phyloP scores from a whole-genome alignment of 495 filamentous ascomycete genomes.

The Pseudomonodictys pantanalensis region DNA sequence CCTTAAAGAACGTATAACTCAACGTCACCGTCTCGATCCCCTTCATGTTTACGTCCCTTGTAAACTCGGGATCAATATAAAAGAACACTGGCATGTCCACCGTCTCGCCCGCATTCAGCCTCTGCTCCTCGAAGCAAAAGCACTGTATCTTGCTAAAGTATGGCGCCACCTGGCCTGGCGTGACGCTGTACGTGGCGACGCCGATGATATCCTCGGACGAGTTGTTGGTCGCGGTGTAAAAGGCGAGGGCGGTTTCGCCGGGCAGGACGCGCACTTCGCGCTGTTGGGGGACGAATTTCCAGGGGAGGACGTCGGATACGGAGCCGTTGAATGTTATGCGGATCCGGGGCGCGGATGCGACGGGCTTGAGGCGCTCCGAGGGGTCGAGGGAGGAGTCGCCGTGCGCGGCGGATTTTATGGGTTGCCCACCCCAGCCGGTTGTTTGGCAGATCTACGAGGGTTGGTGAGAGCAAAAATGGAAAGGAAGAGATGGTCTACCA shows the following conservation, averaged over 20 bases:
- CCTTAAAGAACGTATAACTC: slow-evolving; percentile 94
- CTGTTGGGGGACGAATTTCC: slow-evolving; percentile 97
- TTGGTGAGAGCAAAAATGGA: background rate
- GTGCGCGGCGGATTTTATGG: slow-evolving; percentile 76
- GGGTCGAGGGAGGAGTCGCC: slow-evolving; percentile 60
- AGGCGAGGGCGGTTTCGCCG: slow-evolving; percentile 94
- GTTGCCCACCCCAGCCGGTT: slow-evolving; percentile 92
- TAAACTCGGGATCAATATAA: slow-evolving; percentile 94
- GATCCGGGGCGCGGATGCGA: slow-evolving; percentile 77
- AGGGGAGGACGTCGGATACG: slow-evolving; percentile 90
- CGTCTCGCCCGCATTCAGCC: slow-evolving; percentile 89
- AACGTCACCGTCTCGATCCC: slow-evolving; percentile 92
- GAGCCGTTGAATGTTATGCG: slow-evolving; percentile 95
- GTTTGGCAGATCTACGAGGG: slow-evolving; percentile 81
- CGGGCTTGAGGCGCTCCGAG: slow-evolving; percentile 69
- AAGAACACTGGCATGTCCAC: slow-evolving; percentile 99
- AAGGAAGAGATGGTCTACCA: slow-evolving; percentile 54
- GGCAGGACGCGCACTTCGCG: slow-evolving; percentile 93
- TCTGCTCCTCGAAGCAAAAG: slow-evolving; percentile 98
- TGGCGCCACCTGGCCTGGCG: slow-evolving; percentile 89
- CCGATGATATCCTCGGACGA: slow-evolving; percentile 91
- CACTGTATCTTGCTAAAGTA: slow-evolving; percentile 99
- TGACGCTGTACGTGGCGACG: slow-evolving; percentile 96
- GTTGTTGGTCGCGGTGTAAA: slow-evolving; percentile 95
- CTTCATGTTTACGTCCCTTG: slow-evolving; percentile 86